Evolutionary conservation across 345 rosid genomes (phyloP), one percentile per base, ranked within the genome.

Genomic region (Punica granatum): DNA sequence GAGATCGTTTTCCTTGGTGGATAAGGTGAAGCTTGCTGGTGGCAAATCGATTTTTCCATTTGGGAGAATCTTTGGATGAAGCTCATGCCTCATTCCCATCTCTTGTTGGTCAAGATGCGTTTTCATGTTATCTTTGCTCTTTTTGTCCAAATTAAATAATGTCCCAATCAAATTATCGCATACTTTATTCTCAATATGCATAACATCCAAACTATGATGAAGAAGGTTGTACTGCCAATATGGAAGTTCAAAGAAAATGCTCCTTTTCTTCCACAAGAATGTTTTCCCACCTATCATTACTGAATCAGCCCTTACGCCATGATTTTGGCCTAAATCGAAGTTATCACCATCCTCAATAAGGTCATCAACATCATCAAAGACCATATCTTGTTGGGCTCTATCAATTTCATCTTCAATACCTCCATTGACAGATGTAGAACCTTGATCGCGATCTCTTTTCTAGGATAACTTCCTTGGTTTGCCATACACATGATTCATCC

Each of bases 41-140:
- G 66, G 59, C 28, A 64, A 62, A 31, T 42, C 12, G 0, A 15
- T 33, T 63, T 25, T 63, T 6, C 37, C 23, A 65, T 65, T 41
- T 32, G 54, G 33, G 7, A 41, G 35, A 26, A 7, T 6, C 34
- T 41, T 65, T 7, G 54, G 54, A 30, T 65, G 58, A 26, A 65
- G 54, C 30, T 41, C 35, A 19, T 6, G 32, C 23, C 54, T 43
- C 14, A 65, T 39, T 4, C 66, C 15, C 41, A 63, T 25, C 18
- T 18, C 11, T 37, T 37, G 41, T 37, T 4, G 11, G 41, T 37
- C 11, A 4, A 4, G 41, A 4, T 11, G 5, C 11, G 46, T 21
- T 15, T 63, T 63, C 28, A 65, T 21, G 5, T 42, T 65, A 18
- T 65, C 68, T 41, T 65, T 65, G 9, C 34, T 65, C 53, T 65